phyloP scores from a whole-genome alignment of 1,284 basidiomycete genomes.

The Rhizopogon hawkerae region DNA sequence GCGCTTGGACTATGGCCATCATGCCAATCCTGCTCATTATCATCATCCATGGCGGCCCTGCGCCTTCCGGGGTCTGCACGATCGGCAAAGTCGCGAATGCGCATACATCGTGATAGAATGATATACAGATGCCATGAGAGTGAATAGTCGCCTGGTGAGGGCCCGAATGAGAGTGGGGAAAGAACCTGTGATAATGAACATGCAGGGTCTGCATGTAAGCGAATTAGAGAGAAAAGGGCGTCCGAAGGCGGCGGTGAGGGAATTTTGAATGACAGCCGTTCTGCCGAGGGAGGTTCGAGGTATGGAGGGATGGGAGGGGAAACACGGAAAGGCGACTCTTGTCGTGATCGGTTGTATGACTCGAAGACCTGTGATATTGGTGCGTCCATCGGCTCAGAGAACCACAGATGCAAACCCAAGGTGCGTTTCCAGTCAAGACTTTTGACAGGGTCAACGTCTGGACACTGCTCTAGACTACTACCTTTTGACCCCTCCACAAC shows the following conservation, averaged over 20 bases:
- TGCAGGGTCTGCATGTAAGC: slow-evolving; percentile 62
- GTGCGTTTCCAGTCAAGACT: slow-evolving; percentile 93
- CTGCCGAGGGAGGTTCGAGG: slow-evolving; percentile 32
- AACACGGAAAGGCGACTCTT: slow-evolving; percentile 35
- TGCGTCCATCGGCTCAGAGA: slow-evolving; percentile 66
- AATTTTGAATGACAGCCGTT: slow-evolving; percentile 27
- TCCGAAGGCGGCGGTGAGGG: slow-evolving; percentile 41
- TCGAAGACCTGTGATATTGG: slow-evolving; percentile 65
- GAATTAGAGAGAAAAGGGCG: slow-evolving; percentile 78
- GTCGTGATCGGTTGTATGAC: slow-evolving; percentile 53
- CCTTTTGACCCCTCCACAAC: slow-evolving; percentile 54
- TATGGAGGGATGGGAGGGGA: slow-evolving; percentile 70
- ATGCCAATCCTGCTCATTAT: slow-evolving; percentile 36
- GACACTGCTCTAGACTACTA: slow-evolving; percentile 46
- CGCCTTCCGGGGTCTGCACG: slow-evolving; percentile 43
- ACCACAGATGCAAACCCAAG: slow-evolving; percentile 91
- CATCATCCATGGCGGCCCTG: slow-evolving; percentile 31
- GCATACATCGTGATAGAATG: slow-evolving; percentile 75
- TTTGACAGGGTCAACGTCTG: slow-evolving; percentile 65
- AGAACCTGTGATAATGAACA: slow-evolving; percentile 55
- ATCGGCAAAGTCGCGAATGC: slow-evolving; percentile 80
- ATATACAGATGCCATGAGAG: slow-evolving; percentile 93
- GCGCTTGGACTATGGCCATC: slow-evolving; percentile 78
- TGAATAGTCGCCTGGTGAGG: slow-evolving; percentile 73
- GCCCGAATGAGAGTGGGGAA: slow-evolving; percentile 67